Conservation (phyloP, 202 grass and related monocot species). For the Zoysia matrella region DNA sequence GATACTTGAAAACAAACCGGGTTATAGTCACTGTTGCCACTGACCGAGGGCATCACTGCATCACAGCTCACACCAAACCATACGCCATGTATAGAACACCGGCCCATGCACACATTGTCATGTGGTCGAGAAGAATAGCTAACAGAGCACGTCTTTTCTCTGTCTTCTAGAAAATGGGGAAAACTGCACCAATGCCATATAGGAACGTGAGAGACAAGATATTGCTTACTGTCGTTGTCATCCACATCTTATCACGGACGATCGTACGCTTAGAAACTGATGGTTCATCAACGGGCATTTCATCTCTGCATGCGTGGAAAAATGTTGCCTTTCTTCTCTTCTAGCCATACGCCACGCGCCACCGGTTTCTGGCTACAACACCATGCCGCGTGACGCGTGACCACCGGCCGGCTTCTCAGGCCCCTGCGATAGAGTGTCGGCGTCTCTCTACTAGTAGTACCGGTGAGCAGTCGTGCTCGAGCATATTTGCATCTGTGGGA, state of each 20-base stretch:
- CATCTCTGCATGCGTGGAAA: neutral
- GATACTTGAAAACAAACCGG: neutral
- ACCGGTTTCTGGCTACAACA: neutral
- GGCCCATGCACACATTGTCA: constrained; percentile 9
- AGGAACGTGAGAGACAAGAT: neutral
- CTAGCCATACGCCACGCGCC: neutral
- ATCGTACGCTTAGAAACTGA: neutral
- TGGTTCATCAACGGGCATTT: neutral
- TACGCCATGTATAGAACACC: constrained; percentile 13
- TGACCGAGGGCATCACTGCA: neutral
- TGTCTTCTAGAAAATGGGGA: neutral
- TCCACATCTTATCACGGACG: neutral
- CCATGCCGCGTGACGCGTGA: neutral
- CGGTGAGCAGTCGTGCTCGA: constrained; percentile 35
- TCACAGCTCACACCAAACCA: constrained; percentile 22
- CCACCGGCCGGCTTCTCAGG: neutral
- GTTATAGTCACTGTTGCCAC: too few relatives aligned
- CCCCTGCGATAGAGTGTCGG: too few relatives aligned
- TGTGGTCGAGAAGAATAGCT: neutral
- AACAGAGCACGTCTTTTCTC: too few relatives aligned
- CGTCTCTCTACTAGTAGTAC: neutral
- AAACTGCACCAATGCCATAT: neutral
- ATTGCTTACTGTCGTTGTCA: neutral
- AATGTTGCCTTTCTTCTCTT: neutral
- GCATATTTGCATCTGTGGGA: neutral